Base-by-base conservation (phyloP, 345 rosid genomes). In the Aethionema arabicum region DNA sequence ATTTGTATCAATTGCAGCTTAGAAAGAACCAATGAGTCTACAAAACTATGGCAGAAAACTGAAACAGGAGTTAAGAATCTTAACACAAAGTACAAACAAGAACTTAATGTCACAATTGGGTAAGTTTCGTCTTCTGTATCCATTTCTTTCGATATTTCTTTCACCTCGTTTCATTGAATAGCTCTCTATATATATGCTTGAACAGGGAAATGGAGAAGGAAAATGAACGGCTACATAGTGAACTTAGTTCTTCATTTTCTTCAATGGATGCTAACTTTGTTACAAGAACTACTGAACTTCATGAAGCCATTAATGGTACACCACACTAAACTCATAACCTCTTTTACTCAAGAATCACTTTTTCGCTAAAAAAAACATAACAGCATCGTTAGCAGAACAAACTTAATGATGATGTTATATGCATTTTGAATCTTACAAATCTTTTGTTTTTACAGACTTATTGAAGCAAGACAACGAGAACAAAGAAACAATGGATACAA, bases 401-500 rank as follows among this genome's bases (percentile, higher is more conserved):
- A 21, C 27, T 21, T 21, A 21, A 21, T 21, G 27, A 21, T 21
- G 27, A 1, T n/a, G n/a, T n/a, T n/a, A n/a, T 21, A 21, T 21
- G 27, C 27, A 21, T 21, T 21, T 21, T 21, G 27, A 21, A 21
- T 21, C 27, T 21, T 56, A 0, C 5, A 61, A 31, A 4, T 44
- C 56, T 3, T 8, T 59, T 33, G 66, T 72, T 56, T 29, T 66
- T 70, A 21, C 82, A 89, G 96, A 85, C 74, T 83, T 77, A 8
- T 71, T 87, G 49, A 53, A 11, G 43, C 65, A 33, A 69, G 98
- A 89, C 72, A 70, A 39, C 10, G 86, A 79, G 52, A 74, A 73
- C 66, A 85, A 78, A 70, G 81, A 76, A 63, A 80, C 79, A 72
- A 50, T 61, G 16, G 95, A 87, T 36, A 77, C 84, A 60, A 79